These are phyloP conservation scores for Neopestalotiopsis sp. DNA, from an alignment of 2,329 filamentous ascomycete genomes.

Conservation along the genomic window DNA sequence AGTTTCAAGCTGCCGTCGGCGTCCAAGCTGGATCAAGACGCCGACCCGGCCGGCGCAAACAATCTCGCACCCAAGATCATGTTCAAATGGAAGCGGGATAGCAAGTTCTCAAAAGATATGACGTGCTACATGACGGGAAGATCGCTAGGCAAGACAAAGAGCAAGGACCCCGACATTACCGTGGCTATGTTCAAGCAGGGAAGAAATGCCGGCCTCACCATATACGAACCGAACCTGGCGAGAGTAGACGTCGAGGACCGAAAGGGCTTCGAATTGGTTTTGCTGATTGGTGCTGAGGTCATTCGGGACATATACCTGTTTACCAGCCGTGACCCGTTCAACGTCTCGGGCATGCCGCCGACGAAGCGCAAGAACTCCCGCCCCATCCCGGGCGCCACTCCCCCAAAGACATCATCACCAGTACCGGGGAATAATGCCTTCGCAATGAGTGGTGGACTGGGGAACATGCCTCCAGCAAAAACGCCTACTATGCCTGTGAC, in stretches of 20 bases:
- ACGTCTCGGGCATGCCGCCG: conserved; percentile 58
- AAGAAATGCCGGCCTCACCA: conserved; percentile 70
- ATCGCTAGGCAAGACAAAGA: conserved; percentile 74
- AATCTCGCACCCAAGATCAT: conserved; percentile 74
- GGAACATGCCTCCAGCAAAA: conserved; percentile 46
- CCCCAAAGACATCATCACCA: conserved; percentile 29
- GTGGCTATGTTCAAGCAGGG: conserved; percentile 83
- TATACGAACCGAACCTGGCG: conserved; percentile 92
- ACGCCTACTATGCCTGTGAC: conserved; percentile 34
- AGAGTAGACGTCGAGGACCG: conserved; percentile 92
- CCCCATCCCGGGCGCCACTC: conserved; percentile 36
- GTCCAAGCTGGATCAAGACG: conserved; percentile 76
- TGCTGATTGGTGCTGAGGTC: conserved; percentile 67
- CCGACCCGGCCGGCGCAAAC: conserved; percentile 53
- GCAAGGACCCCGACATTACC: conserved; percentile 92
- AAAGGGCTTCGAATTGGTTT: conserved; percentile 87
- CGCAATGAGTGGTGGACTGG: conserved; percentile 48
- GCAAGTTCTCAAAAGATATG: conserved; percentile 84
- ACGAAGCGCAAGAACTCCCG: conserved; percentile 50
- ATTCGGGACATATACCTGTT: conserved; percentile 70
- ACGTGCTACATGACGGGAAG: conserved; percentile 86
- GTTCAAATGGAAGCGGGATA: conserved; percentile 90
- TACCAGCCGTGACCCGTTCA: conserved; percentile 77
- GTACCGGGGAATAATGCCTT: conserved; percentile 25
- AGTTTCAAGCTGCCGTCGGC: conserved; percentile 82